Evolutionary conservation across 2,329 filamentous ascomycete genomes (phyloP).

Genomic region (Tympanopsis confertula): DNA sequence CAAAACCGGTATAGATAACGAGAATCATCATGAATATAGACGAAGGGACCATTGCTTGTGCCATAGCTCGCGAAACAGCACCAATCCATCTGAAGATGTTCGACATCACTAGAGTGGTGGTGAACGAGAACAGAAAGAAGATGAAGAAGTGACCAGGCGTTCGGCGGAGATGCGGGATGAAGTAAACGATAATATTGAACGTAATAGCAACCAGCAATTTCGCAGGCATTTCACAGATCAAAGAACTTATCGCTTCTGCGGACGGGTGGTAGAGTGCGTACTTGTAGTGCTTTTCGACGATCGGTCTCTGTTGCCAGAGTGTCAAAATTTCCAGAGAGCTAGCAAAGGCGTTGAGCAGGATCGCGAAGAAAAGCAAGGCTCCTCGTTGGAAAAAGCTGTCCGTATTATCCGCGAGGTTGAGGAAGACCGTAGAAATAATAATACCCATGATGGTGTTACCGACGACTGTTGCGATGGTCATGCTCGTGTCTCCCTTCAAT

Average conservation of each 20-base stretch:
- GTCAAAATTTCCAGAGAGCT: constrained; percentile 75
- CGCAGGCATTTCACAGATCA: constrained; percentile 76
- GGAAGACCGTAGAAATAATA: constrained; percentile 73
- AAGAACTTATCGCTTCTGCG: constrained; percentile 76
- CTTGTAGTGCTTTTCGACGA: constrained; percentile 78
- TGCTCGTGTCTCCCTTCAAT: constrained; percentile 62
- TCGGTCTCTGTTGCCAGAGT: constrained; percentile 77
- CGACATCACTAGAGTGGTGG: constrained; percentile 66
- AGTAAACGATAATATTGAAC: constrained; percentile 76
- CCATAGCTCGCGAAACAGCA: constrained; percentile 61
- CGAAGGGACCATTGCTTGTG: constrained; percentile 49
- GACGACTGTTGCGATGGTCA: constrained; percentile 57
- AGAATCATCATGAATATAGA: constrained; percentile 52
- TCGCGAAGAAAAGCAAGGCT: constrained; percentile 75
- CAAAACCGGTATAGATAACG: constrained; percentile 62
- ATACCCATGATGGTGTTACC: constrained; percentile 68
- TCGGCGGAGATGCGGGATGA: constrained; percentile 71
- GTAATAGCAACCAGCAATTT: constrained; percentile 63
- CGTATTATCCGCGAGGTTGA: constrained; percentile 55
- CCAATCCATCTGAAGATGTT: constrained; percentile 78
- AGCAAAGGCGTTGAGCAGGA: constrained; percentile 75
- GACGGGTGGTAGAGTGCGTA: constrained; percentile 86
- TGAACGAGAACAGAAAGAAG: constrained; percentile 67
- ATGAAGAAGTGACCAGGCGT: constrained; percentile 73
- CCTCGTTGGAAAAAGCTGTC: constrained; percentile 68